A percentile compares a stretch with the other conserved stretches of the same genome.
Evolutionary conservation across 331 rosid genomes (phyloP).

Genomic region (Arachis monticola): DNA sequence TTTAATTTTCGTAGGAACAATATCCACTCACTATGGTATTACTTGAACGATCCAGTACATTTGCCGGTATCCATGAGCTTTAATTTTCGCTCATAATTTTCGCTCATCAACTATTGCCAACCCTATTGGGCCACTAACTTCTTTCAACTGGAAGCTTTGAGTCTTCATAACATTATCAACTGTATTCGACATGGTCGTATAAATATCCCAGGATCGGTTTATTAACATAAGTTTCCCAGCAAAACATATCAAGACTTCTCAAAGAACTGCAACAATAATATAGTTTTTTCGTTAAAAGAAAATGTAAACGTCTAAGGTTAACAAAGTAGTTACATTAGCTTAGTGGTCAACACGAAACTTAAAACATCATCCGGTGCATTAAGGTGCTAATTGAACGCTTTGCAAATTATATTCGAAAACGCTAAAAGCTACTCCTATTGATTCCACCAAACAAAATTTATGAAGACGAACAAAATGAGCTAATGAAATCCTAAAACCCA

Average conservation of each 20-base stretch:
- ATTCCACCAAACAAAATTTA: constrained; percentile 15
- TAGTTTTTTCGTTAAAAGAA: not conserved
- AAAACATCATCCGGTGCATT: constrained; percentile 6
- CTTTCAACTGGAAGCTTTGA: not conserved
- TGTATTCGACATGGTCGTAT: not conserved
- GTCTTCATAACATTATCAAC: not conserved
- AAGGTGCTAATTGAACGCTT: not conserved
- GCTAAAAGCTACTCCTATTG: constrained; percentile 11
- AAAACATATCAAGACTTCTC: not conserved
- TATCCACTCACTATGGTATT: too few relatives aligned
- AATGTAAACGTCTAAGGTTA: not conserved
- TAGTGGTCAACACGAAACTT: not conserved
- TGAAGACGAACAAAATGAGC: constrained; percentile 11
- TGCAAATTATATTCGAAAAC: not conserved
- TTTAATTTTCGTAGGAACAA: too few relatives aligned
- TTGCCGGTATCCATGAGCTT: too few relatives aligned
- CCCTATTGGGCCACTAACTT: too few relatives aligned
- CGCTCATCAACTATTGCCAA: too few relatives aligned
- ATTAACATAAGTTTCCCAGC: not conserved
- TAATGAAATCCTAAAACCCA: not conserved
- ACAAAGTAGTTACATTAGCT: not conserved
- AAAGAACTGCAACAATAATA: not conserved
- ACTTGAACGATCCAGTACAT: too few relatives aligned
- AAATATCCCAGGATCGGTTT: not conserved
- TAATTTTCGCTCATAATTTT: too few relatives aligned